Base-by-base conservation (phyloP, 495 filamentous ascomycete genomes). In the Trichoderma virens region DNA sequence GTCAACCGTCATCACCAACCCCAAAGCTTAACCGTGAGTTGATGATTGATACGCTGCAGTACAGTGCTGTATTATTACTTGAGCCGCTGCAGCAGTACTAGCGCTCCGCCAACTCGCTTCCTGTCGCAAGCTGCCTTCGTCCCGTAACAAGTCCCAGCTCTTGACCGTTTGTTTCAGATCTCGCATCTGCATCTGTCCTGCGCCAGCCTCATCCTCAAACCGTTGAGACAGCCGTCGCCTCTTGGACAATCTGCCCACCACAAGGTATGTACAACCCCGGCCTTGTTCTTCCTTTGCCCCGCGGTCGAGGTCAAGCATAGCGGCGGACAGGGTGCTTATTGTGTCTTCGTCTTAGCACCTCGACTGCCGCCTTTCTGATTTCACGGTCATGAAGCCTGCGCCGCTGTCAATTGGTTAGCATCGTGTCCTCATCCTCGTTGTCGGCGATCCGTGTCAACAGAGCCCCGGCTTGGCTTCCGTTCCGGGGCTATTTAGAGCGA, bases 121-220 rank as follows among this genome's bases (percentile, higher is more conserved):
- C 27, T 30, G 51, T 56, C 51, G 51, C 51, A 28, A 27, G 51
- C 51, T 56, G 45, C 45, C 45, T 51, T 25, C n/a, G 45, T 30
- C 23, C 23, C 13, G 25, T 20, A 41, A 41, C 2, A 2, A 41
- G 11, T 56, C 30, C 51, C 51, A 56, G 27, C 51, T 28, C 25
- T 30, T 27, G 51, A 27, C 51, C 25, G 25, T n/a, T 7, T 56
- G 51, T 56, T 56, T 56, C 27, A 27, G 6, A 28, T 30, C 25
- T 28, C 25, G 25, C 51, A 14, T 56, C 51, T 51, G 51, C 25
- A 25, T 56, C n/a, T n/a, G n/a, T 14, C 23, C 27, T 16, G 16
- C 16, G 16, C 27, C 23, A 18, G 51, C 51, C 27, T 28, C 27
- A 30, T 6, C n/a, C n/a, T n/a, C n/a, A 56, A 56, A 25, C 34